A percentile compares a stretch with the other conserved stretches of the same genome.
Conservation (phyloP, 345 rosid species). For the Aurinia saxatilis region DNA sequence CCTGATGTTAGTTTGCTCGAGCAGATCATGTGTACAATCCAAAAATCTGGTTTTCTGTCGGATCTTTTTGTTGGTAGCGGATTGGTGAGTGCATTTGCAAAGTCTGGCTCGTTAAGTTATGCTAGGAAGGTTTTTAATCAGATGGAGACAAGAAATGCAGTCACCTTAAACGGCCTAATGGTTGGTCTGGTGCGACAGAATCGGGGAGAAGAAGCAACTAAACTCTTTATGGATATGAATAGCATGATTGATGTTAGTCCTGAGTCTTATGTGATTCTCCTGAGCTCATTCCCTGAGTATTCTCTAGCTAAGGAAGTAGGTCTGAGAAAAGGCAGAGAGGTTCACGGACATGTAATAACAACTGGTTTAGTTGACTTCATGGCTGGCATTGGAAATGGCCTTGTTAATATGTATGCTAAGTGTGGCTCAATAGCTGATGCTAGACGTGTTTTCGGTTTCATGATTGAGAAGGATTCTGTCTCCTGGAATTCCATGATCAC, state of each 20-base stretch:
- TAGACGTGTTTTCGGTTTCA: conserved; percentile 45
- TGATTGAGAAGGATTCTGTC: conserved; percentile 64
- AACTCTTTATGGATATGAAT: conserved; percentile 49
- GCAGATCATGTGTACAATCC: conserved; percentile 58
- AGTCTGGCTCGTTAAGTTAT: conserved; percentile 44
- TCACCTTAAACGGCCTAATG: conserved; percentile 79
- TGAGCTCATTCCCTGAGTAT: conserved; percentile 73
- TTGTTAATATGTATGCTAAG: conserved; percentile 85
- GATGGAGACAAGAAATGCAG: conserved; percentile 58
- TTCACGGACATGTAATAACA: conserved; percentile 63
- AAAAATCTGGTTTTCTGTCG: conserved; percentile 56
- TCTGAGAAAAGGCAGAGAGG: conserved; percentile 68
- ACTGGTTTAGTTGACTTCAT: conserved; percentile 40
- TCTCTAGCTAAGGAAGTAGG: conserved; percentile 48
- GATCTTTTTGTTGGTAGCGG: conserved; percentile 92
- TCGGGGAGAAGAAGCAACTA: conserved; percentile 63
- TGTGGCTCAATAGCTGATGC: conserved; percentile 57
- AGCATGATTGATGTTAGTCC: conserved; percentile 44
- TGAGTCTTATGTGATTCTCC: conserved; percentile 59
- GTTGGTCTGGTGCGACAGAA: conserved; percentile 68
- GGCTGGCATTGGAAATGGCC: conserved; percentile 70
- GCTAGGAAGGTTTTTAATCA: conserved; percentile 57
- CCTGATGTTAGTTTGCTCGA: conserved; percentile 51
- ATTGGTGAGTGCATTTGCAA: conserved; percentile 68
- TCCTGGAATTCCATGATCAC: conserved; percentile 93